phyloP scores from a whole-genome alignment of 345 rosid species.

The Diplotaxis tenuifolia region DNA sequence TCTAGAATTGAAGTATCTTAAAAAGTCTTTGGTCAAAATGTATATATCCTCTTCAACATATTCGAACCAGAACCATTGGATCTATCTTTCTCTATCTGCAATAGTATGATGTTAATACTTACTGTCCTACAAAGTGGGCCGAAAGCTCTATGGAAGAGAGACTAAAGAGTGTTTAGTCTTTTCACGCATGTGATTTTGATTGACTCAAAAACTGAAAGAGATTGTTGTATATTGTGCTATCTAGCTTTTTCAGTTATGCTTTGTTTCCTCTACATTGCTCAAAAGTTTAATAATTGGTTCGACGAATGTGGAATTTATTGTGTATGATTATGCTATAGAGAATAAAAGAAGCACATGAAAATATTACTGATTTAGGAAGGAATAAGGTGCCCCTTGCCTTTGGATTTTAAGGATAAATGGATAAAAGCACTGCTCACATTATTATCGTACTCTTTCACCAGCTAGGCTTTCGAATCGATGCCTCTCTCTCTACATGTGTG shows the following conservation, averaged over 20 bases:
- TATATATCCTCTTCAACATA: constrained; percentile 21
- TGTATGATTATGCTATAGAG: constrained; percentile 10
- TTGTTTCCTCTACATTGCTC: constrained; percentile 15
- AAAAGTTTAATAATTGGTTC: constrained; percentile 33
- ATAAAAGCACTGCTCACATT: constrained; percentile 11
- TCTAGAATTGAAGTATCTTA: constrained; percentile 1
- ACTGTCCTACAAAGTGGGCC: constrained; percentile 31
- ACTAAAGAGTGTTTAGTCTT: constrained; percentile 52
- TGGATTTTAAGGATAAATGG: constrained; percentile 23
- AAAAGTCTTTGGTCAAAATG: constrained; percentile 32
- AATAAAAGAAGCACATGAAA: constrained; percentile 24
- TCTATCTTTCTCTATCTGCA: constrained; percentile 9
- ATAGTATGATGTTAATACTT: constrained; percentile 34
- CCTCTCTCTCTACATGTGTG: constrained; percentile 18
- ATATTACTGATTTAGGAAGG: constrained; percentile 27
- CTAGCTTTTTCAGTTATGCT: background rate
- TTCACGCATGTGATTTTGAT: constrained; percentile 46
- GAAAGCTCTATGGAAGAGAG: constrained; percentile 20
- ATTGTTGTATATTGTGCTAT: background rate
- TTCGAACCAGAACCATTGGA: constrained; percentile 19
- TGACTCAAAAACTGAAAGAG: constrained; percentile 25
- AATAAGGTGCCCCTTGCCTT: constrained; percentile 21
- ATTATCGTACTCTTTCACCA: constrained; percentile 17
- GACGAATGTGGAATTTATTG: constrained; percentile 21
- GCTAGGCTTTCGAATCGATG: background rate